Conservation (phyloP, 2,329 filamentous ascomycete species). For the Didymella keratinophila region DNA sequence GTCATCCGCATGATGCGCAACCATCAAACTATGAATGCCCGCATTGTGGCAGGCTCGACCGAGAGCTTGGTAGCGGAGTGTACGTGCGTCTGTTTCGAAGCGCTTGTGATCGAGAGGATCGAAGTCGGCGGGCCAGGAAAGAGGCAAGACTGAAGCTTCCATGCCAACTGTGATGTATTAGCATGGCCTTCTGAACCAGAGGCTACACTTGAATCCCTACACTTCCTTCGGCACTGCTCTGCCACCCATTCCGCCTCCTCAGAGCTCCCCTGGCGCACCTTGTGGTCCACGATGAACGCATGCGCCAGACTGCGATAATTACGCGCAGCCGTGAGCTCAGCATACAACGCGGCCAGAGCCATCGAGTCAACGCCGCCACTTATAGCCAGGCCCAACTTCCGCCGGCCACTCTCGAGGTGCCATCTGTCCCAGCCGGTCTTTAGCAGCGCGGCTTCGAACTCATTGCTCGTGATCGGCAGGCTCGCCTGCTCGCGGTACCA, state of each 20-base stretch:
- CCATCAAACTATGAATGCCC: slow-evolving; percentile 68
- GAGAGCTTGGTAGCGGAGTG: slow-evolving; percentile 74
- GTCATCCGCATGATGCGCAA: slow-evolving; percentile 90
- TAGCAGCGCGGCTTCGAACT: slow-evolving; percentile 34
- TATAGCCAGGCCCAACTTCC: slow-evolving; percentile 69
- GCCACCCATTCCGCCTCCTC: slow-evolving; percentile 63
- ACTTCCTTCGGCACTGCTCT: slow-evolving; percentile 53
- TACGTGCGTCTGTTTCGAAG: slow-evolving; percentile 80
- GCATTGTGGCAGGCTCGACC: slow-evolving; percentile 65
- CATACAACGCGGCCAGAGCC: slow-evolving; percentile 82
- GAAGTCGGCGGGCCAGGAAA: slow-evolving; percentile 50
- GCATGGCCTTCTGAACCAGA: neutral
- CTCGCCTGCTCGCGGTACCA: slow-evolving; percentile 33
- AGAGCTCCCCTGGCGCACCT: slow-evolving; percentile 62
- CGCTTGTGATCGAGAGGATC: slow-evolving; percentile 62
- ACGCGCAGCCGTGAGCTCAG: slow-evolving; percentile 32
- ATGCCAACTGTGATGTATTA: slow-evolving; percentile 40
- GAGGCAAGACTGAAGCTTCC: slow-evolving; percentile 41
- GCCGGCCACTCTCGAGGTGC: slow-evolving; percentile 3
- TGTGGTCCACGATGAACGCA: slow-evolving; percentile 69
- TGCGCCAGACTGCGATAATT: slow-evolving; percentile 46
- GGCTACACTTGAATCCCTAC: slow-evolving; percentile 41
- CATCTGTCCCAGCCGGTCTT: neutral
- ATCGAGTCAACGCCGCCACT: slow-evolving; percentile 98
- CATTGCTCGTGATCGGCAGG: slow-evolving; percentile 34